phyloP scores from a whole-genome alignment of 495 filamentous ascomycete genomes.

The Podospora australis region DNA sequence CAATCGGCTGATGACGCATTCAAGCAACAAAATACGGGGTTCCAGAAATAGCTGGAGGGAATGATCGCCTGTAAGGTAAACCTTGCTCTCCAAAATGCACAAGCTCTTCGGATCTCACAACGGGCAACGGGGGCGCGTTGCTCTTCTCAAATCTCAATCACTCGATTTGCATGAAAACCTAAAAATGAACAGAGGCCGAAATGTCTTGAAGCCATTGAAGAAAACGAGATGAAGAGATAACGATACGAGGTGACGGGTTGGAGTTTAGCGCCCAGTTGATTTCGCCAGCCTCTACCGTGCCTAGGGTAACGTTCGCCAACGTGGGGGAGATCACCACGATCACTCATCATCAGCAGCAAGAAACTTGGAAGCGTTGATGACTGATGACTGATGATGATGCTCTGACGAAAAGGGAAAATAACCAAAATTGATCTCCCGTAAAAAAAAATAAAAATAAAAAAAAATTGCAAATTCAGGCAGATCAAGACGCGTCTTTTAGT shows the following conservation, averaged over 20 bases:
- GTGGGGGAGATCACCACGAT: no score
- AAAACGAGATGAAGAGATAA: neutral
- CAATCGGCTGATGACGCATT: neutral
- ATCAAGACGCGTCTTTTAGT: neutral
- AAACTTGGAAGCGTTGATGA: neutral
- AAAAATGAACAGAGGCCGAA: no score
- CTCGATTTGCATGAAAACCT: neutral
- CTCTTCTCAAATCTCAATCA: no score
- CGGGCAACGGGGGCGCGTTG: no score
- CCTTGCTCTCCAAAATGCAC: neutral
- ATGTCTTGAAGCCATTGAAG: neutral
- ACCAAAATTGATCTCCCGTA: neutral
- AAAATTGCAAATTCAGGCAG: neutral
- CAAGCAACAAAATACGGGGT: neutral
- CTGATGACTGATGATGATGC: neutral
- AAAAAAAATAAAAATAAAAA: no score
- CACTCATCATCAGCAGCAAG: no score
- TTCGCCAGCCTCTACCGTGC: no score
- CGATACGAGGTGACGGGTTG: neutral
- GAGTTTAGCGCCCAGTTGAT: neutral
- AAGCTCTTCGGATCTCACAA: neutral
- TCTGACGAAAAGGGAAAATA: neutral
- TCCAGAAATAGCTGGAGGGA: constrained; percentile 1
- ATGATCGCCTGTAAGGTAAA: neutral
- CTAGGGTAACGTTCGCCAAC: no score